phyloP scores from a whole-genome alignment of 2,329 filamentous ascomycete species.

The Trichoderma sp. region DNA sequence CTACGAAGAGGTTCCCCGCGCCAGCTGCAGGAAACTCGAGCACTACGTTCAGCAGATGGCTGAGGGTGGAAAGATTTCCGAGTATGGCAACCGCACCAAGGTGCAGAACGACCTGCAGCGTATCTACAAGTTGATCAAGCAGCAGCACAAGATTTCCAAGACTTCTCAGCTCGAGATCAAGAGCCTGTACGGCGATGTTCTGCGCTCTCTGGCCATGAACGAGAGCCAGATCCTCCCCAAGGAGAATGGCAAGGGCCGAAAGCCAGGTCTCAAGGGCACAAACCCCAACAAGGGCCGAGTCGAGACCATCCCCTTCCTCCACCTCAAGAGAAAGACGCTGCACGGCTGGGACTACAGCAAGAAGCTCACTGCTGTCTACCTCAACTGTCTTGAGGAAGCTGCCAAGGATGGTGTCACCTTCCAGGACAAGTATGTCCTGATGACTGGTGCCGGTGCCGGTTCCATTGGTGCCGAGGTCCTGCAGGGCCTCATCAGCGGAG shows the following conservation, averaged over 20 bases:
- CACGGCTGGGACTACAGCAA: slow-evolving; percentile 99
- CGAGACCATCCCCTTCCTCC: slow-evolving; percentile 96
- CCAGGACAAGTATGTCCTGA: slow-evolving; percentile 91
- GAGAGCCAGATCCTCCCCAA: slow-evolving; percentile 94
- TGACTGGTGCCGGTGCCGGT: slow-evolving; percentile 96
- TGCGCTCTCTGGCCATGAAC: slow-evolving; percentile 94
- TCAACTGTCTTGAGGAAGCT: slow-evolving; percentile 87
- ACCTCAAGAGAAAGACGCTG: slow-evolving; percentile 89
- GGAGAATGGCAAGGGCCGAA: slow-evolving; percentile 69
- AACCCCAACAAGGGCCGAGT: slow-evolving; percentile 79
- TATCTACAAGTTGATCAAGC: slow-evolving; percentile 97
- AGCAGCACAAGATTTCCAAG: slow-evolving; percentile 97
- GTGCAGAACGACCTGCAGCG: slow-evolving; percentile 92
- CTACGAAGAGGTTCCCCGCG: slow-evolving; percentile 82
- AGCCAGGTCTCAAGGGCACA: slow-evolving; percentile 50
- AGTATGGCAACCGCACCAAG: slow-evolving; percentile 97
- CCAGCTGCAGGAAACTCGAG: slow-evolving; percentile 92
- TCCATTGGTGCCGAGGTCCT: slow-evolving; percentile 97
- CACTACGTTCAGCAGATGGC: slow-evolving; percentile 99
- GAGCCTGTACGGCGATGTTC: slow-evolving; percentile 87
- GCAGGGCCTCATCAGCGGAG: slow-evolving; percentile 92
- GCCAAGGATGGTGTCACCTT: slow-evolving; percentile 87
- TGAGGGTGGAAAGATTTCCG: slow-evolving; percentile 95
- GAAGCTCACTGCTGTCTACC: slow-evolving; percentile 89
- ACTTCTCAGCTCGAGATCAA: slow-evolving; percentile 96